These are phyloP conservation scores for Irpex sp. DNA, from an alignment of 1,284 basidiomycete genomes.

Conservation along the genomic window DNA sequence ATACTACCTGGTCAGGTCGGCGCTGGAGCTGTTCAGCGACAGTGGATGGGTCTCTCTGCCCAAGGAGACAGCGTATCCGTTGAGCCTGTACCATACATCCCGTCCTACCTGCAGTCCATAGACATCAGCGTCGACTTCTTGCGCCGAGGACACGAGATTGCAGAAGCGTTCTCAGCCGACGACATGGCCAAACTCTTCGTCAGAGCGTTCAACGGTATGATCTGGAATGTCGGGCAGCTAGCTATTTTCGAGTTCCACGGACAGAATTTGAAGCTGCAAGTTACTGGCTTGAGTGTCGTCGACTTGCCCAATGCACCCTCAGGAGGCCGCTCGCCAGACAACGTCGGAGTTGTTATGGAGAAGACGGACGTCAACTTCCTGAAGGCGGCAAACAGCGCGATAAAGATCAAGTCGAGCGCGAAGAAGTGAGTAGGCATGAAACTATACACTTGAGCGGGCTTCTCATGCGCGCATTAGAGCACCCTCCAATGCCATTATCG, in stretches of 20 bases:
- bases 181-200: slow-evolving; percentile 79
- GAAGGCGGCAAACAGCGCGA: slow-evolving; percentile 74
- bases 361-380: slow-evolving; percentile 88
- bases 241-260: slow-evolving; percentile 92
- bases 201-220: slow-evolving; percentile 54
- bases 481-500: slow-evolving; percentile 91
- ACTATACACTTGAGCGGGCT: not conserved
- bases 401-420: slow-evolving; percentile 90
- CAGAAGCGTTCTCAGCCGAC: slow-evolving; percentile 76
- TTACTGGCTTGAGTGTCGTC: slow-evolving; percentile 64
- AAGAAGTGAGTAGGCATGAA: slow-evolving; percentile 59
- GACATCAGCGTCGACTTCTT: slow-evolving; percentile 80
- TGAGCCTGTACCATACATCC: slow-evolving; percentile 58
- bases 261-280: slow-evolving; percentile 71
- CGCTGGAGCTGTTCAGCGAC: slow-evolving; percentile 64
- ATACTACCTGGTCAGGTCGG: slow-evolving; percentile 61
- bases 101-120: slow-evolving; percentile 69
- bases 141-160: slow-evolving; percentile 56
- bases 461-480: slow-evolving; percentile 42
- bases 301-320: slow-evolving; percentile 58
- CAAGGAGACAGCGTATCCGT: slow-evolving; percentile 73
- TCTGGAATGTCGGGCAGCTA: slow-evolving; percentile 72
- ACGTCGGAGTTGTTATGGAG: slow-evolving; percentile 81
- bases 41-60: slow-evolving; percentile 83
- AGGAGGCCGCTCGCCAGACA: slow-evolving; percentile 20